A percentile compares a stretch with the other conserved stretches of the same genome.
These are phyloP conservation scores for Fusarium proliferatum DNA, from an alignment of 2,329 filamentous ascomycete genomes.

Conservation along the genomic window DNA sequence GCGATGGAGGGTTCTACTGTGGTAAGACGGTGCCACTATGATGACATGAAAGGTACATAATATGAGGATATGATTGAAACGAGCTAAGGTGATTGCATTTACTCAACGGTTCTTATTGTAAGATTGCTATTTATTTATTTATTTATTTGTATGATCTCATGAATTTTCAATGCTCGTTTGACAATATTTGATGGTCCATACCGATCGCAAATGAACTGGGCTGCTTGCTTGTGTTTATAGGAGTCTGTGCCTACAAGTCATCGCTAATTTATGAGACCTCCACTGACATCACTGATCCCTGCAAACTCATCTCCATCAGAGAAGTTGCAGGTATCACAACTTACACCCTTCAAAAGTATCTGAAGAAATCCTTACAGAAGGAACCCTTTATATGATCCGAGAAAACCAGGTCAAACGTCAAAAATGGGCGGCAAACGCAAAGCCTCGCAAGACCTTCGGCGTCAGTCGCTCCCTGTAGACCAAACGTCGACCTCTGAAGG, in stretches of 20 bases:
- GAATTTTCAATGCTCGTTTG: neutral
- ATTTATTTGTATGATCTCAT: conserved; percentile 1
- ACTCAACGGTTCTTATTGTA: conserved; percentile 2
- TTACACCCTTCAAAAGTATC: neutral
- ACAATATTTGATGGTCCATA: neutral
- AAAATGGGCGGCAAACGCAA: conserved; percentile 41
- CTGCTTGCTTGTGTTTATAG: neutral
- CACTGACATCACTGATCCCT: neutral
- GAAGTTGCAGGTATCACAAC: conserved; percentile 2
- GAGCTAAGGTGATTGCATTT: conserved; percentile 40
- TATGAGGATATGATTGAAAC: conserved; percentile 49
- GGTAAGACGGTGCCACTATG: conserved; percentile 44
- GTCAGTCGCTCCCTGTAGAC: neutral
- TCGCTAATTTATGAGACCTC: conserved; percentile 8
- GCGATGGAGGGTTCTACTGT: conserved; percentile 67
- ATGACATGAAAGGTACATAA: conserved; percentile 28
- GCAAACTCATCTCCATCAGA: neutral
- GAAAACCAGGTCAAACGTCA: neutral
- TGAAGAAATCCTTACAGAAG: neutral
- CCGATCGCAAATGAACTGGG: neutral
- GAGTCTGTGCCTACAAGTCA: neutral
- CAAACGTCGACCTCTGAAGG: neutral
- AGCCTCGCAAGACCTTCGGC: conserved; percentile 19
- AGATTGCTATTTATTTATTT: conserved; percentile 19
- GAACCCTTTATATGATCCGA: too few relatives aligned